Percentiles rank a stretch among this genome's conserved stretches.
These are phyloP conservation scores for Cucumis melo DNA, from an alignment of 306 rosid species.

Conservation along the genomic window DNA sequence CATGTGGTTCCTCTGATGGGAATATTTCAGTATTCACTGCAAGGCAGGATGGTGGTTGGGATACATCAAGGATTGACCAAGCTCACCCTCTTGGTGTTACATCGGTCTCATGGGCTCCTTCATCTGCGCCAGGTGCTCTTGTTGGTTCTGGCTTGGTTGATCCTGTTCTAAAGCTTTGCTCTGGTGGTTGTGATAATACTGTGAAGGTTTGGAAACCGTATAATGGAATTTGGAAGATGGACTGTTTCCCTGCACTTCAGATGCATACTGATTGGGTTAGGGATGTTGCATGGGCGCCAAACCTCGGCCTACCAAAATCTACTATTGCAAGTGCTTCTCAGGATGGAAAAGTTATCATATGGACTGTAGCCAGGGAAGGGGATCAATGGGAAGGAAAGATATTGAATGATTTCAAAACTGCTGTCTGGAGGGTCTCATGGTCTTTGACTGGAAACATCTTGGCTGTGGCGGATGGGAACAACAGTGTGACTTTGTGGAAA, in stretches of 20 bases:
- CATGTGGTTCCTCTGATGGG: constrained; percentile 87
- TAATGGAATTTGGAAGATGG: constrained; percentile 73
- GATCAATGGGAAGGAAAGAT: constrained; percentile 75
- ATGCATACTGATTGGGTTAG: constrained; percentile 84
- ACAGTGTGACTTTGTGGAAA: constrained; percentile 70
- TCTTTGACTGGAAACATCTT: constrained; percentile 74
- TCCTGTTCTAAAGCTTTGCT: constrained; percentile 74
- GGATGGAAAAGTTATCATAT: constrained; percentile 66
- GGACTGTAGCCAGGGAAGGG: constrained; percentile 75
- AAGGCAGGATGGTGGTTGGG: constrained; percentile 71
- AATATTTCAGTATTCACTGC: constrained; percentile 63
- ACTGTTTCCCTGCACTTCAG: constrained; percentile 76
- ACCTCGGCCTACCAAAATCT: constrained; percentile 79
- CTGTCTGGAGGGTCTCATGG: constrained; percentile 87
- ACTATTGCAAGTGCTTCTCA: constrained; percentile 73
- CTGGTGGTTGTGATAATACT: constrained; percentile 83
- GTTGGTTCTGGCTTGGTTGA: constrained; percentile 67
- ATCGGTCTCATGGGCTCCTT: constrained; percentile 87
- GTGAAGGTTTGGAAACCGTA: constrained; percentile 63
- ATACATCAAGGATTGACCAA: constrained; percentile 50
- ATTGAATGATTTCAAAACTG: constrained; percentile 56
- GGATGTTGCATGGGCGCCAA: constrained; percentile 90
- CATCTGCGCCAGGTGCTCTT: constrained; percentile 67
- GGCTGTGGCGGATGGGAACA: constrained; percentile 82
- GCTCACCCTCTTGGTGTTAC: constrained; percentile 86